Evolutionary conservation across 352 stramenopile genomes (phyloP).

Genomic region (Phytophthora cactorum): DNA sequence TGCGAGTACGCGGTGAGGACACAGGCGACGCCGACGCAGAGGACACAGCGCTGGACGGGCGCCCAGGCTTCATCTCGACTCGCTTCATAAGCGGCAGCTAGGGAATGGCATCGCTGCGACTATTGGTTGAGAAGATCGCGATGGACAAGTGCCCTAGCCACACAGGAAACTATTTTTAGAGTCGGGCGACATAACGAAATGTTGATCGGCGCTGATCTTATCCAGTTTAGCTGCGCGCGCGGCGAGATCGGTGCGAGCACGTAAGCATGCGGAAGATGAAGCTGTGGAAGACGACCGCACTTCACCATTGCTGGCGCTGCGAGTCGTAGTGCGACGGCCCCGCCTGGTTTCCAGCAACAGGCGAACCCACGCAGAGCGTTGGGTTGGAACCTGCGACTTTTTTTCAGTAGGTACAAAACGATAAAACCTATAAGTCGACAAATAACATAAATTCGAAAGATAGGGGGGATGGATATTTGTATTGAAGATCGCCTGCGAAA

Average conservation of each 20-base stretch:
- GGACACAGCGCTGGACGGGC: constrained; percentile 10
- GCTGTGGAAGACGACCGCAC: constrained; percentile 12
- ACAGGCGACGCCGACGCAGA: constrained; percentile 14
- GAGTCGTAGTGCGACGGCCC: not conserved
- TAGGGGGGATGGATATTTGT: not conserved
- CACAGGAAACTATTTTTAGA: constrained; percentile 10
- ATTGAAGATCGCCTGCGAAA: not conserved
- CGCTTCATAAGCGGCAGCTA: constrained; percentile 10
- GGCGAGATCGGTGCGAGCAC: not conserved
- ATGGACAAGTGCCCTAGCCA: not conserved
- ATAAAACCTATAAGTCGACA: not conserved
- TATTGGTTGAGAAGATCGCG: not conserved
- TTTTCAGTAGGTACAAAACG: constrained; percentile 24
- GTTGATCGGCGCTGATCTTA: too few relatives aligned
- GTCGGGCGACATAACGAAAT: constrained; percentile 1
- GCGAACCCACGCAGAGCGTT: constrained; percentile 13
- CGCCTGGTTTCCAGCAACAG: constrained; percentile 22
- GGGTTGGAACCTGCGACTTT: constrained; percentile 4
- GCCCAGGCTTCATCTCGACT: constrained; percentile 8
- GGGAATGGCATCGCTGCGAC: not conserved
- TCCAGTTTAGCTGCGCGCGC: not conserved
- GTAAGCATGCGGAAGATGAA: constrained; percentile 4
- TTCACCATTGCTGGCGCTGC: constrained; percentile 8
- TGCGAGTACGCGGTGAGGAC: constrained; percentile 29
- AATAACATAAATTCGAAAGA: not conserved